Conservation (phyloP, 169 alveolate species). For the Plasmodium billcollinsi region DNA sequence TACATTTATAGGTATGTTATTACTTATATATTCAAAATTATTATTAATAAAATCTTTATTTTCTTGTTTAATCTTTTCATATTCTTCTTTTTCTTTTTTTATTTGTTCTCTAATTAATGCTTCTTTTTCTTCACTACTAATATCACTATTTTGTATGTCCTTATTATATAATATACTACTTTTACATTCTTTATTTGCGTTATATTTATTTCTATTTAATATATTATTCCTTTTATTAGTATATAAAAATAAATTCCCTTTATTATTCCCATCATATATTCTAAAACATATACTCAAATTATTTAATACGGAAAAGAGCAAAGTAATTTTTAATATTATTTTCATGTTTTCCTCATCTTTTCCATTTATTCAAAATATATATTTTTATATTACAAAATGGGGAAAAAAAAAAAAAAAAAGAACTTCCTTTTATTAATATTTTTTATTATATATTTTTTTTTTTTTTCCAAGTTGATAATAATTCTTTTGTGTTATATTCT, state of each 20-base stretch:
- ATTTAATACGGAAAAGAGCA: constrained; percentile 22
- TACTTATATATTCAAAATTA: constrained; percentile 51
- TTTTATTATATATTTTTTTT: neutral
- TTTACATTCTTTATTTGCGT: constrained; percentile 14
- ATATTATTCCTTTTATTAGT: constrained; percentile 6
- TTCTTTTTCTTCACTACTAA: constrained; percentile 32
- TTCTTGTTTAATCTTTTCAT: constrained; percentile 47
- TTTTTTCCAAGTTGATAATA: too few species aligned
- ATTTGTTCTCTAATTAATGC: constrained; percentile 46
- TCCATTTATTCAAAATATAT: constrained; percentile 2
- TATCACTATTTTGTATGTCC: neutral
- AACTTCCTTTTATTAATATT: neutral
- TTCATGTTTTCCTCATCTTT: constrained; percentile 76
- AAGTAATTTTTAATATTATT: constrained; percentile 17
- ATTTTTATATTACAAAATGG: neutral
- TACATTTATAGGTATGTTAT: constrained; percentile 62
- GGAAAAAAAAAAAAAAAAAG: neutral
- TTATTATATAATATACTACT: constrained; percentile 13
- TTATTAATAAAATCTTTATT: constrained; percentile 27
- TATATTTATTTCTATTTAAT: neutral
- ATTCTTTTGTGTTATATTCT: too few species aligned
- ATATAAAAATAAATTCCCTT: constrained; percentile 26
- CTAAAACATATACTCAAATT: constrained; percentile 54
- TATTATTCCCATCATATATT: constrained; percentile 32
- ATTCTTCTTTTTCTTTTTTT: constrained; percentile 40